phyloP scores from a whole-genome alignment of 2,329 filamentous ascomycete genomes.

The Calonectria leucothoes region DNA sequence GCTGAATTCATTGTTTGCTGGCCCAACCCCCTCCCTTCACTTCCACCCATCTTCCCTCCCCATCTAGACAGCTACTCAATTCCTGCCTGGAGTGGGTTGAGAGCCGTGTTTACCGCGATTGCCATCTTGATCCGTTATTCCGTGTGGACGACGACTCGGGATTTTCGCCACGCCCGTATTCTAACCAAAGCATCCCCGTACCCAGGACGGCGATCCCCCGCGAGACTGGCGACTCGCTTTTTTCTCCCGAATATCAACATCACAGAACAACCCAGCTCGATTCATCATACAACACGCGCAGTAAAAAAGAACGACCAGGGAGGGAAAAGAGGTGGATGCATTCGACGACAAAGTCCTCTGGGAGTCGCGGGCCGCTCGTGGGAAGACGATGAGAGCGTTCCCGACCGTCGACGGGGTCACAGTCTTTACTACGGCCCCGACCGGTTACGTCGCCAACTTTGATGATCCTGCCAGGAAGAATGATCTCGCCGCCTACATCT shows the following conservation, averaged over 20 bases:
- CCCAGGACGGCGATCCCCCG: not conserved
- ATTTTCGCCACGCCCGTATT: not conserved
- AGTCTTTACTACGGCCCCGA: constrained; percentile 39
- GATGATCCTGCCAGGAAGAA: constrained; percentile 43
- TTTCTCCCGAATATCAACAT: not conserved
- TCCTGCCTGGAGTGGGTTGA: not conserved
- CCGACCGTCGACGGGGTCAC: constrained; percentile 31
- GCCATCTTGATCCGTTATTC: not conserved
- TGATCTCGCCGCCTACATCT: constrained; percentile 32
- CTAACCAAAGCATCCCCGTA: not conserved
- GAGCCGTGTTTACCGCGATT: not conserved
- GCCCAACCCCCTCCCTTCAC: not conserved
- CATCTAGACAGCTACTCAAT: not conserved
- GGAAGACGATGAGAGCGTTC: constrained; percentile 23
- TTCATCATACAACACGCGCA: not conserved
- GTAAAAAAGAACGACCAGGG: not conserved
- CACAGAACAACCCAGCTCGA: not conserved
- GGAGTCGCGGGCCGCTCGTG: not conserved
- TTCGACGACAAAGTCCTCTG: not conserved
- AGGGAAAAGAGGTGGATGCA: not conserved
- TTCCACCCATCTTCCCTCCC: not conserved
- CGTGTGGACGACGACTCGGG: not conserved
- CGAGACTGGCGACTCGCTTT: not conserved
- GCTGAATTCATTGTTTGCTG: not conserved
- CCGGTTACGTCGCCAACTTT: constrained; percentile 49